These are phyloP conservation scores for Carex scoparia DNA, from an alignment of 176 grass and related monocot species.

Conservation along the genomic window DNA sequence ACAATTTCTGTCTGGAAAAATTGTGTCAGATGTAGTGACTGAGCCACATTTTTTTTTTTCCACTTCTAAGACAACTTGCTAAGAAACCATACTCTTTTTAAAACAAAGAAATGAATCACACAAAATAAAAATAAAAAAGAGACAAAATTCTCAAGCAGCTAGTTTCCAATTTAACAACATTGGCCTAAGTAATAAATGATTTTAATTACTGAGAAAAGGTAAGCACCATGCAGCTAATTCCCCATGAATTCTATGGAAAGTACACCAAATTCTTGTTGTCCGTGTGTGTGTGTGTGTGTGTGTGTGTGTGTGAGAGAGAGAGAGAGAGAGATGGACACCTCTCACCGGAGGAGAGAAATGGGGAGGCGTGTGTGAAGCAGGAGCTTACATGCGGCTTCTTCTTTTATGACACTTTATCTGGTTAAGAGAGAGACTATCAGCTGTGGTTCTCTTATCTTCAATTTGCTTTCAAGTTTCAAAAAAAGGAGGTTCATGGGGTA, in stretches of 20 bases:
- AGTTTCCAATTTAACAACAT: neutral
- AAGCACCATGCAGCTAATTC: neutral
- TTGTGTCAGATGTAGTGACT: neutral
- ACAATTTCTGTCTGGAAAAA: neutral
- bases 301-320: neutral
- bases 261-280: neutral
- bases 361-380: neutral
- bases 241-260: neutral
- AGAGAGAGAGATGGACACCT: neutral
- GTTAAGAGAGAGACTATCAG: neutral
- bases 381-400: neutral
- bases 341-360: neutral
- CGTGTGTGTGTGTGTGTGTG: neutral
- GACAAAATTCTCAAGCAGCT: neutral
- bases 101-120: neutral
- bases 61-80: neutral
- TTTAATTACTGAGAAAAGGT: neutral
- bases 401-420: neutral
- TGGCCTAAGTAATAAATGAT: neutral
- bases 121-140: neutral
- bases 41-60: neutral
- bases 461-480: neutral
- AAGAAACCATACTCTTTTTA: neutral
- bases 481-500: neutral
- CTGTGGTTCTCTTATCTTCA: neutral